Evolutionary conservation across 805 yeast genomes (phyloP).

Genomic region (Candida insectorum): DNA sequence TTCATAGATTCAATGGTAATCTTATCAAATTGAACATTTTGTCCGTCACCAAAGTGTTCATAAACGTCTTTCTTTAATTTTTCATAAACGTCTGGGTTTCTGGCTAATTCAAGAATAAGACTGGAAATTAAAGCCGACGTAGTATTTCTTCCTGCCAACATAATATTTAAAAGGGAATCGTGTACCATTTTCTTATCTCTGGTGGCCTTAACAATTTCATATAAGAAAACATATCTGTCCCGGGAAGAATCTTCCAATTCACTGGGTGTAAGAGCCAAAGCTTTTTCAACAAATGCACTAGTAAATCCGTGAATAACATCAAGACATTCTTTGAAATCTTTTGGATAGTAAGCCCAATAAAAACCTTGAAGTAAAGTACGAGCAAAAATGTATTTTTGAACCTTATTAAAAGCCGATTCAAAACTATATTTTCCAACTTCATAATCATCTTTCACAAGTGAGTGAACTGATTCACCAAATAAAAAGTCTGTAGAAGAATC

Average conservation of each 20-base stretch:
- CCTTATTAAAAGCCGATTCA: constrained; percentile 30
- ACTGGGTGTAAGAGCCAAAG: constrained; percentile 22
- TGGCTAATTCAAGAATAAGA: constrained; percentile 27
- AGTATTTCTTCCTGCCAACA: constrained; percentile 38
- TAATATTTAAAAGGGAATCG: constrained; percentile 36
- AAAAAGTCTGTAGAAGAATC: constrained; percentile 40
- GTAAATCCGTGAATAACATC: constrained; percentile 30
- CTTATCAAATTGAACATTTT: constrained; percentile 14
- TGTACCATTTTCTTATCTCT: constrained; percentile 32
- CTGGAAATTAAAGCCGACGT: constrained; percentile 32
- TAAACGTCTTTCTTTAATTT: constrained; percentile 26
- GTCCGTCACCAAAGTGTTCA: constrained; percentile 23
- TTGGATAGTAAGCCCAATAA: constrained; percentile 24
- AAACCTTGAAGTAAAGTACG: constrained; percentile 30
- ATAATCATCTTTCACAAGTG: constrained; percentile 20
- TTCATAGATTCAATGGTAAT: constrained; percentile 32
- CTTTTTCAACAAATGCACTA: constrained; percentile 26
- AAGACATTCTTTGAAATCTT: constrained; percentile 31
- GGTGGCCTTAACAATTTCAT: constrained; percentile 37
- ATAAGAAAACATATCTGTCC: constrained; percentile 34
- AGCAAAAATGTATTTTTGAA: constrained; percentile 31
- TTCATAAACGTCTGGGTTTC: constrained; percentile 26
- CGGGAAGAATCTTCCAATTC: constrained; percentile 25
- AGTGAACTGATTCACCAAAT: constrained; percentile 33
- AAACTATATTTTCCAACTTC: constrained; percentile 13